Evolutionary conservation across 768 basidiomycete species (phyloP), one percentile per base, ranked within the genome.

Genomic region (Sistotremastrum niveocremeum): DNA sequence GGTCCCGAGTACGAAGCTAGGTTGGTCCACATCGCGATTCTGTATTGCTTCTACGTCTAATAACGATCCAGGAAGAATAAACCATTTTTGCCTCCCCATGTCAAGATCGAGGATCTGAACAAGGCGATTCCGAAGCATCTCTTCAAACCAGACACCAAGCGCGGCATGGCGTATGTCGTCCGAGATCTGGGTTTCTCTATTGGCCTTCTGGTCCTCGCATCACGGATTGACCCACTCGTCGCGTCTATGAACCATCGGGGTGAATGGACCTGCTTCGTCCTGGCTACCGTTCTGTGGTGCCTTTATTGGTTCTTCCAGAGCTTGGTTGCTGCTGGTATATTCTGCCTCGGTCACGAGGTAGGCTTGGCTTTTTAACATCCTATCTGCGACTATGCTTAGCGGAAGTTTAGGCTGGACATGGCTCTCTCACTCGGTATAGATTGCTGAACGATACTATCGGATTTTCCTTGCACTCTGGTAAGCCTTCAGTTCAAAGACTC

Each of bases 121-220:
- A 69, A 72, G 49, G 73, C 70, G 4, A 73, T 77, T 12, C 74
- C 75, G 1, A 75, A 72, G 57, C 60, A 73, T 39, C 57, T 76
- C 6, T 60, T 74, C n/a, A 62, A 69, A 66, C 60, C 54, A 62
- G 62, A 68, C 46, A 54, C 68, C 31, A 35, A 60, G 6, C 66
- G 60, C 44, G 66, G 67, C n/a, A 55, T 62, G 2, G 57, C 60
- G 40, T 76, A 72, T 51, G 56, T 75, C 38, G 48, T 64, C 38
- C 66, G 74, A 34, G 70, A 74, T 56, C 57, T 74, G 40, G 52
- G 59, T 38, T 59, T 74, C 41, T 62, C 66, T 12, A 46, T 66
- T 34, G 54, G 65, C 29, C 57, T 75, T 34, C 72, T 70, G 57
- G 62, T 60, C 40, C 63, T 69, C 44, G 73, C 71, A 20, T 60